Base-by-base conservation (phyloP, 2,329 filamentous ascomycete genomes). In the Lachnellula arida region DNA sequence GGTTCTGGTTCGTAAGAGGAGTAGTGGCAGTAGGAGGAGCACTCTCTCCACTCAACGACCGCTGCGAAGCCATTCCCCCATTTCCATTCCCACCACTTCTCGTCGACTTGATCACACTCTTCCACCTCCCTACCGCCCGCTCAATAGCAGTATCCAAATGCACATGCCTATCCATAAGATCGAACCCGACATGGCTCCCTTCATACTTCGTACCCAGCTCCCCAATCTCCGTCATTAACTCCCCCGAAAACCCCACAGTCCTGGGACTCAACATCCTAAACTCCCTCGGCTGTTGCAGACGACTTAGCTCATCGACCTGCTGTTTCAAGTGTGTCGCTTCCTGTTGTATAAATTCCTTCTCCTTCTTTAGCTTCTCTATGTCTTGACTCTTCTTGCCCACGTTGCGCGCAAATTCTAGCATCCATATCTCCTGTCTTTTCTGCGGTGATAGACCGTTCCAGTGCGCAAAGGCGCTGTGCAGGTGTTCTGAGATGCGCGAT, bases 401-500 rank as follows among this genome's bases (percentile, higher is more conserved):
- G 32, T 78, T 76, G n/a, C 84, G 75, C 0, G 84, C 84, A 40
- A 87, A 71, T 66, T 86, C 82, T 37, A 87, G 67, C 5, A 77
- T 72, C 84, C 84, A 87, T 6, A 86, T 75, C 60, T 85, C 81
- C 25, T 76, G 76, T 51, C 81, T 79, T 22, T 81, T 77, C 37
- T 81, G 78, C 2, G 70, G 61, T 0, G 84, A 73, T 25, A 94
- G 75, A 1, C 76, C 76, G 51, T 82, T 82, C 92, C 92, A 97
- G 43, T 89, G 86, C 6, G 81, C 78, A 69, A 85, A 96, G 0
- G 89, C 85, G 14, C 86, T 82, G n/a, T 88, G 81, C 5, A 96
- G 71, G 69, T 97, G 93, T 56, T 87, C 80, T 42, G 81, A 77
- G 34, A 92, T 81, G 62, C 87, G 84, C 51, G 84, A 82, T 60